Evolutionary conservation across 495 filamentous ascomycete species (phyloP), one percentile per base, ranked within the genome.

Genomic region (Lindgomyces ingoldianus): DNA sequence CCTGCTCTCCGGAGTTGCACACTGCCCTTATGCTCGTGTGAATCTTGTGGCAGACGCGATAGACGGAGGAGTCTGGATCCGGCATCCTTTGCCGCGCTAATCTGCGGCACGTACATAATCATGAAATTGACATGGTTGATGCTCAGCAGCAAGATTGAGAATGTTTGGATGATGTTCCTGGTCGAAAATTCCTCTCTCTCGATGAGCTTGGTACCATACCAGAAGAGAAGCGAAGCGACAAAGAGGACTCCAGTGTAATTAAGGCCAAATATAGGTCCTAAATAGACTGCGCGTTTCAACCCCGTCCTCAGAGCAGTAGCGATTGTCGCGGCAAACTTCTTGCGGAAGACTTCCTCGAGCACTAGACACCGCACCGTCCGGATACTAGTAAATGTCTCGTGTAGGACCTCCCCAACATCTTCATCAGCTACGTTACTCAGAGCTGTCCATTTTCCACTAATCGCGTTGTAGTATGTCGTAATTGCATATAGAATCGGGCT

Each of bases 71-170:
- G 81, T 18, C 86, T 85, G 0, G 84, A 79, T 12, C 91, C 93
- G 10, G 86, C 88, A 25, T 88, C 83, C 47, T 84, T 85, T 4
- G 90, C 84, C 1, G 85, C 84, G 42, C 83, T 86, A 47, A 96
- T 87, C 70, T 96, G 91, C 0, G 94, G 92, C 21, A 97, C 83
- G 73, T 86, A 87, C 16, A 81, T 81, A 22, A 92, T 72, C 41
- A 93, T 85, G 21, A 78, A 81, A 26, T 83, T 85, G 8, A 86
- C 84, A 18, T 87, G 90, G n/a, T 85, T 81, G 19, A 93, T 78
- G 58, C 89, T 87, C 72, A 97, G 89, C 16, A 96, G 81, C 11
- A 98, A 81, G 57, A 96, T 81, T n/a, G 89, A 89, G 57, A 94
- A 85, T 1, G 92, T 87, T 55, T 85, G 81, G 55, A 97, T 72